phyloP scores from a whole-genome alignment of 495 filamentous ascomycete species.

The Penicillium antarcticum region DNA sequence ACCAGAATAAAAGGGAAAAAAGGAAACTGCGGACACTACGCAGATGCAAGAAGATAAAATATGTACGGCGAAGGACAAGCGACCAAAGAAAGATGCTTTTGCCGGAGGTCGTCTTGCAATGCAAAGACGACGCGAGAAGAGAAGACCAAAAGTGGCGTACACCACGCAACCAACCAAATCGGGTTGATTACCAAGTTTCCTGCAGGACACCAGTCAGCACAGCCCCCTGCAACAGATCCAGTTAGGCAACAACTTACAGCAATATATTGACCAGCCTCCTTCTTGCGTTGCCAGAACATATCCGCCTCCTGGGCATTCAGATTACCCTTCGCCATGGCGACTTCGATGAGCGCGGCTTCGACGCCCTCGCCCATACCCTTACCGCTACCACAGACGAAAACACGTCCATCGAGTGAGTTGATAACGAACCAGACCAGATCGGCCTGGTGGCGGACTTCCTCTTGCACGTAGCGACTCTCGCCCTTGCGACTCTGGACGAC shows the following conservation, averaged over 20 bases:
- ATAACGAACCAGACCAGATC: constrained; percentile 97
- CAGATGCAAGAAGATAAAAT: background rate
- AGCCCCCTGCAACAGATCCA: background rate
- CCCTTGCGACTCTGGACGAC: constrained; percentile 85
- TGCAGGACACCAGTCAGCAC: constrained; percentile 14
- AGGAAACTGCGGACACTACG: background rate
- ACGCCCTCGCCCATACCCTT: constrained; percentile 98
- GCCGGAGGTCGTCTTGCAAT: background rate
- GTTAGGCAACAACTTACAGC: constrained; percentile 55
- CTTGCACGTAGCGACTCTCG: constrained; percentile 78
- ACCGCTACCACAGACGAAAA: constrained; percentile 92
- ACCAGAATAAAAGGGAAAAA: background rate
- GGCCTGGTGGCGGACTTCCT: constrained; percentile 80
- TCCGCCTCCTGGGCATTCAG: constrained; percentile 67
- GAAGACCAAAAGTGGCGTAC: too few relatives aligned
- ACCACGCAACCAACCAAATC: background rate
- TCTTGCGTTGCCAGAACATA: constrained; percentile 79
- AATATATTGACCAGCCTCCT: constrained; percentile 81
- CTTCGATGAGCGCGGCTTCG: constrained; percentile 74
- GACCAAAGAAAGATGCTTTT: background rate
- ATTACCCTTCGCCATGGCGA: constrained; percentile 77
- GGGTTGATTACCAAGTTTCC: constrained; percentile 35
- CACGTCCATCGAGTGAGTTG: constrained; percentile 85
- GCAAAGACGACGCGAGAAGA: too few relatives aligned
- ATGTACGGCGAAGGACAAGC: background rate